These are phyloP conservation scores for Colletotrichum echinochloae DNA, from an alignment of 2,329 filamentous ascomycete genomes.

Conservation along the genomic window DNA sequence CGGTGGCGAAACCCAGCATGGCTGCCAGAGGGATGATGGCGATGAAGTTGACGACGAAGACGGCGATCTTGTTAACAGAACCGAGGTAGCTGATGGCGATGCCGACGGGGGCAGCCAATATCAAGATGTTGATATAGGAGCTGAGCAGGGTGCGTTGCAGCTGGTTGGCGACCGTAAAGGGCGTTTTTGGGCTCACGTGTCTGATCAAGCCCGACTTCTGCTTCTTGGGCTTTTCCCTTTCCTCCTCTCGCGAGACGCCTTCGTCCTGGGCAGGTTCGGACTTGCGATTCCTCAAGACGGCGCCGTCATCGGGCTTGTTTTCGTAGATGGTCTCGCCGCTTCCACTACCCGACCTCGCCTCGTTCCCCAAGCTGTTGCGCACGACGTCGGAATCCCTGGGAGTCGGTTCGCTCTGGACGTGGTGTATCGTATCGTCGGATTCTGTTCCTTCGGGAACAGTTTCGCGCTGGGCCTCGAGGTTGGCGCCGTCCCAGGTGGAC, in stretches of 20 bases:
- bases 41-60: slow-evolving; percentile 93
- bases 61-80: slow-evolving; percentile 66
- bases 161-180: slow-evolving; percentile 73
- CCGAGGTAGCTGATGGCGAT: slow-evolving; percentile 77
- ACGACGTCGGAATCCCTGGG: slow-evolving; percentile 45
- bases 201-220: slow-evolving; percentile 57
- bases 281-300: slow-evolving; percentile 49
- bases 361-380: slow-evolving; percentile 37
- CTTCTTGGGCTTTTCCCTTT: slow-evolving; percentile 56
- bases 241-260: slow-evolving; percentile 43
- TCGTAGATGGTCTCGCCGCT: slow-evolving; percentile 42
- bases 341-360: slow-evolving; percentile 35
- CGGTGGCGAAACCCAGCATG: slow-evolving; percentile 88
- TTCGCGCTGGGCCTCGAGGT: slow-evolving; percentile 48
- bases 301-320: slow-evolving; percentile 44
- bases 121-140: slow-evolving; percentile 88
- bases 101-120: slow-evolving; percentile 82
- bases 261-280: slow-evolving; percentile 45
- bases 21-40: slow-evolving; percentile 92
- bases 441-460: slow-evolving; percentile 40
- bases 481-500: slow-evolving; percentile 51
- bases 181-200: slow-evolving; percentile 61
- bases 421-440: slow-evolving; percentile 50
- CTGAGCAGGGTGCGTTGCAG: slow-evolving; percentile 80
- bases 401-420: slow-evolving; percentile 51